A percentile compares a stretch with the other conserved stretches of the same genome.
Evolutionary conservation across 495 filamentous ascomycete species (phyloP).

Genomic region (Aspergillus homomorphus): DNA sequence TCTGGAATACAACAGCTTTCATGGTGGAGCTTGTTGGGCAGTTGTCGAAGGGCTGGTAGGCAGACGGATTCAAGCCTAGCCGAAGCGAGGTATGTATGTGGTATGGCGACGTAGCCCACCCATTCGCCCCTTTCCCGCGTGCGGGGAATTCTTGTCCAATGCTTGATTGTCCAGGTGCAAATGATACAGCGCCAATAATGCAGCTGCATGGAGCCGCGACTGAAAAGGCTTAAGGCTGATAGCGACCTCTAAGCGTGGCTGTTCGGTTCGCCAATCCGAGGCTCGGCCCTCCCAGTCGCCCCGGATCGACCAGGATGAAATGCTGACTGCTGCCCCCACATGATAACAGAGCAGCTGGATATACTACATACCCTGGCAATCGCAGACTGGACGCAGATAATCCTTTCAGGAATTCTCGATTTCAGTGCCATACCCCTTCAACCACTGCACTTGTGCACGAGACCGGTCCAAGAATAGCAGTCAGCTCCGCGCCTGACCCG

Average conservation of each 20-base stretch:
- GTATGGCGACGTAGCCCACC: background rate
- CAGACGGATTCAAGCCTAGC: too few relatives aligned
- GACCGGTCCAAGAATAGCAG: background rate
- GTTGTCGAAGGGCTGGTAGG: background rate
- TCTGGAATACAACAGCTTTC: background rate
- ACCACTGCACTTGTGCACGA: background rate
- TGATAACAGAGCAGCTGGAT: background rate
- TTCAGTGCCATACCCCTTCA: background rate
- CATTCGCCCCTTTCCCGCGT: background rate
- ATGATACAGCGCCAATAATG: background rate
- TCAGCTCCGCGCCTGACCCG: background rate
- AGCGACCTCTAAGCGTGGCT: background rate
- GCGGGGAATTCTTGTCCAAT: conserved; percentile 3
- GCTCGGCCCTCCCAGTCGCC: background rate
- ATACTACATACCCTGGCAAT: too few relatives aligned
- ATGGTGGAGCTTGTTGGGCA: background rate
- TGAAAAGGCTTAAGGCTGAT: background rate
- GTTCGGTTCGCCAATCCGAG: background rate
- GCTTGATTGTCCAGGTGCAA: background rate
- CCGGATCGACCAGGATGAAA: background rate
- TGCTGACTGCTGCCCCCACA: background rate
- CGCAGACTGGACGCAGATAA: background rate
- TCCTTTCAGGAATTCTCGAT: background rate
- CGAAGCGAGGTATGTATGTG: background rate
- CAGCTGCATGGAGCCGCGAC: conserved; percentile 1